Evolutionary conservation across 345 rosid species (phyloP).

Genomic region (sweet orange (Citrus sinensis)): DNA sequence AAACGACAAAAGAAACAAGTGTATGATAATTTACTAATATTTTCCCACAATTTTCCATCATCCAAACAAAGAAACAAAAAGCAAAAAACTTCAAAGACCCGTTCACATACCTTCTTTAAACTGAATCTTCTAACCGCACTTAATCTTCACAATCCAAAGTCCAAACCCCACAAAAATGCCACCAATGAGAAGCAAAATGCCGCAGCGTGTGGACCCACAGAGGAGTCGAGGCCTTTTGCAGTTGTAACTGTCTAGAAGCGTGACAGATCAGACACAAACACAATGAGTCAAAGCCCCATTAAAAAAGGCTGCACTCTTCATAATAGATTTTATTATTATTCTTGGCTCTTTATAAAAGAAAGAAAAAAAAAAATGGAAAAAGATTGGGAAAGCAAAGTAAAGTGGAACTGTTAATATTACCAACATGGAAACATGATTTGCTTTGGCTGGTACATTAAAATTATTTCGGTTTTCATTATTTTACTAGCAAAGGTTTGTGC

Average conservation of each 20-base stretch:
- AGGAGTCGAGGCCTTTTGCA: not conserved
- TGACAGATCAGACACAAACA: not conserved
- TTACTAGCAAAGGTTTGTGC: not conserved
- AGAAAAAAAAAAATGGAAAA: not conserved
- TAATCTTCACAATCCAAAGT: not conserved
- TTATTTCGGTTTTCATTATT: not conserved
- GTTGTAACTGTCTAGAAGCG: not conserved
- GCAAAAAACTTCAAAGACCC: conserved; percentile 2
- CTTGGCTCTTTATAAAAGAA: not conserved
- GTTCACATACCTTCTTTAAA: not conserved
- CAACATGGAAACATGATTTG: not conserved
- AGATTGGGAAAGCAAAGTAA: not conserved
- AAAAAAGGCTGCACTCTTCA: not conserved
- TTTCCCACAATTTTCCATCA: not conserved
- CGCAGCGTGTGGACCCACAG: not conserved
- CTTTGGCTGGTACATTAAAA: not conserved
- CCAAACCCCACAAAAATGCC: not conserved
- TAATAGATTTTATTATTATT: not conserved
- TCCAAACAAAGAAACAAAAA: not conserved
- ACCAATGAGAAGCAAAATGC: not conserved
- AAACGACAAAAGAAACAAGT: not conserved
- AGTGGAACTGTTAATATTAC: not conserved
- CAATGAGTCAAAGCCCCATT: not conserved
- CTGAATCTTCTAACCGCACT: not conserved
- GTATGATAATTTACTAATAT: not conserved